These are phyloP conservation scores for Fusarium armeniacum DNA, from an alignment of 2,329 filamentous ascomycete genomes.

Conservation along the genomic window DNA sequence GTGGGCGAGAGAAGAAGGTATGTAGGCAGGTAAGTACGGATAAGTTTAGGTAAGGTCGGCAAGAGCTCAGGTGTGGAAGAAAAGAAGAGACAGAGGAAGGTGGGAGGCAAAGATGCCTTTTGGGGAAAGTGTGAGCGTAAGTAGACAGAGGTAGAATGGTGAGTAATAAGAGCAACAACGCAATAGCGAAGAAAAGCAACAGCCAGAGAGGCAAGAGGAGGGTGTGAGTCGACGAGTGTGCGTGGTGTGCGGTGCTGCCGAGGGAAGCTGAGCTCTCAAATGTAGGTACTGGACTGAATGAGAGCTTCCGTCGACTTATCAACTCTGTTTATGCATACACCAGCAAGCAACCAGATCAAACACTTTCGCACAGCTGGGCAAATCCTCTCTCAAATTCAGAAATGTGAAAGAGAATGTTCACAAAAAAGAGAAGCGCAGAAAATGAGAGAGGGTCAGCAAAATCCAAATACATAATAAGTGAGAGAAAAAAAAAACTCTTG, in stretches of 20 bases:
- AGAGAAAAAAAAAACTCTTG: constrained; percentile 31
- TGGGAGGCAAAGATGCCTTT: constrained; percentile 51
- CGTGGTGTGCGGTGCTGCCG: constrained; percentile 46
- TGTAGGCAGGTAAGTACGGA: constrained; percentile 10
- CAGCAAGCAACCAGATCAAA: constrained; percentile 30
- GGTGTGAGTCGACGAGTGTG: constrained; percentile 43
- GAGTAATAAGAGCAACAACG: constrained; percentile 47
- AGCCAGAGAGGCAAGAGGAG: constrained; percentile 42
- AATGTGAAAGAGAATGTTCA: constrained; percentile 14
- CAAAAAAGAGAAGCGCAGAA: constrained; percentile 20
- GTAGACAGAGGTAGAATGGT: constrained; percentile 23
- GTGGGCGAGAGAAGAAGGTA: constrained; percentile 28
- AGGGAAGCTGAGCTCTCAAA: constrained; percentile 43
- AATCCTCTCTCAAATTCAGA: constrained; percentile 3
- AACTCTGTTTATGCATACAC: constrained; percentile 29
- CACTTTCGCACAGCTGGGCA: constrained; percentile 18
- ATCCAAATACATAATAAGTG: constrained; percentile 6
- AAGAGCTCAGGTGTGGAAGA: constrained; percentile 38
- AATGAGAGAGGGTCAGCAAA: constrained; percentile 21
- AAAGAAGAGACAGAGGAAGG: constrained; percentile 46
- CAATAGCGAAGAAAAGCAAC: constrained; percentile 36
- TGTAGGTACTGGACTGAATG: constrained; percentile 14
- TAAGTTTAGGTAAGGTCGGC: constrained; percentile 38
- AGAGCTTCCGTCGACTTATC: constrained; percentile 36
- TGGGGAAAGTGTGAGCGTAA: constrained; percentile 46